phyloP scores from a whole-genome alignment of 2,329 filamentous ascomycete genomes.

The Xylariaceae sp. region DNA sequence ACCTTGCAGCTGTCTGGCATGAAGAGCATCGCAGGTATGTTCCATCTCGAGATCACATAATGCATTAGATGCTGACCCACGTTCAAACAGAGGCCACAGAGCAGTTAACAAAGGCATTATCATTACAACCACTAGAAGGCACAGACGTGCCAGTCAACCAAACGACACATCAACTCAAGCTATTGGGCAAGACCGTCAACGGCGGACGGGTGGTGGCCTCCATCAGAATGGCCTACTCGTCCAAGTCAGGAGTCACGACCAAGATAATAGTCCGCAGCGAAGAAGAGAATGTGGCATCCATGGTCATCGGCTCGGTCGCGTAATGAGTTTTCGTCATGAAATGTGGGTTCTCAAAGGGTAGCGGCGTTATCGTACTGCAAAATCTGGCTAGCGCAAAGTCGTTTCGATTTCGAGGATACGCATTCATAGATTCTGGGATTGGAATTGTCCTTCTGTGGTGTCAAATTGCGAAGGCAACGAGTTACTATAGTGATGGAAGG shows the following conservation, averaged over 20 bases:
- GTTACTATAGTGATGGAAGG: no score
- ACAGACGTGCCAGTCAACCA: slow-evolving; percentile 85
- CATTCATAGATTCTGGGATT: slow-evolving; percentile 22
- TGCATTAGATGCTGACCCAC: slow-evolving; percentile 5
- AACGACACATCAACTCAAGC: slow-evolving; percentile 89
- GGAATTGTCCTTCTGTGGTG: background rate
- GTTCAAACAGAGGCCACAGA: slow-evolving; percentile 72
- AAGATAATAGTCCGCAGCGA: slow-evolving; percentile 92
- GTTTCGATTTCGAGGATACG: slow-evolving; percentile 25
- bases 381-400: slow-evolving; percentile 27
- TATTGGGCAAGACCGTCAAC: slow-evolving; percentile 90
- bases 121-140: slow-evolving; percentile 88
- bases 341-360: slow-evolving; percentile 20
- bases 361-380: slow-evolving; percentile 29
- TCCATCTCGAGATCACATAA: slow-evolving; percentile 1
- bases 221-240: slow-evolving; percentile 89
- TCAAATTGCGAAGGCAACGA: no score
- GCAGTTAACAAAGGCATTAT: slow-evolving; percentile 79
- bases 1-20: slow-evolving; percentile 82
- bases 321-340: slow-evolving; percentile 40
- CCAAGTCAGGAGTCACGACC: slow-evolving; percentile 89
- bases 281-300: slow-evolving; percentile 81
- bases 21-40: slow-evolving; percentile 87
- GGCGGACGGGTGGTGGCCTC: slow-evolving; percentile 85
- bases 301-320: slow-evolving; percentile 81